Conservation (phyloP, 2,329 filamentous ascomycete species). For the Diaporthe citriasiana region DNA sequence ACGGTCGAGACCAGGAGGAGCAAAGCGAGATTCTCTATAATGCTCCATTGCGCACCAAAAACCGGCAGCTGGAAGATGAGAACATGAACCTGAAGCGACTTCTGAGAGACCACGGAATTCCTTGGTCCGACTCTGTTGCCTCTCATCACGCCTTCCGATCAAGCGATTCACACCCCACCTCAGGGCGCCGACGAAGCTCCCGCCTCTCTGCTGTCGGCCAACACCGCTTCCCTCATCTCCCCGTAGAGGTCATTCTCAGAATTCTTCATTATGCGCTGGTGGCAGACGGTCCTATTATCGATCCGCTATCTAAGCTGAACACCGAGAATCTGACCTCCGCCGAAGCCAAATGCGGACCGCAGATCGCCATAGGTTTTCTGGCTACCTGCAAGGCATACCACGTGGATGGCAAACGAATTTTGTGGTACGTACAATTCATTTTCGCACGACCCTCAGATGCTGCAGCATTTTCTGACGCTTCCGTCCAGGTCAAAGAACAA, state of each 20-base stretch:
- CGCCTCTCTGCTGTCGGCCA: slow-evolving; percentile 48
- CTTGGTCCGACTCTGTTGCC: slow-evolving; percentile 60
- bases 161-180: slow-evolving; percentile 47
- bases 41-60: slow-evolving; percentile 62
- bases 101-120: slow-evolving; percentile 65
- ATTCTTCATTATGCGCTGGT: slow-evolving; percentile 67
- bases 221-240: slow-evolving; percentile 58
- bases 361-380: slow-evolving; percentile 68
- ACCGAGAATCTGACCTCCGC: slow-evolving; percentile 58
- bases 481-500: slow-evolving; percentile 57
- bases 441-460: not conserved
- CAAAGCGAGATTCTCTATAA: slow-evolving; percentile 64
- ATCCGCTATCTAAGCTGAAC: slow-evolving; percentile 63
- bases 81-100: slow-evolving; percentile 65
- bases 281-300: slow-evolving; percentile 64
- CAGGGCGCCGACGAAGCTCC: slow-evolving; percentile 47
- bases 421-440: slow-evolving; percentile 55
- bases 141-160: slow-evolving; percentile 53
- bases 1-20: slow-evolving; percentile 67
- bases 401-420: slow-evolving; percentile 62
- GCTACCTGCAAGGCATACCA: slow-evolving; percentile 65
- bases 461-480: not conserved
- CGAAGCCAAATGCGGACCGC: slow-evolving; percentile 60
- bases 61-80: slow-evolving; percentile 62
- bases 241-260: slow-evolving; percentile 66